A percentile compares a stretch with the other conserved stretches of the same genome.
Conservation (phyloP, 202 grass and related monocot species). For the Dendrocalamus latiflorus region DNA sequence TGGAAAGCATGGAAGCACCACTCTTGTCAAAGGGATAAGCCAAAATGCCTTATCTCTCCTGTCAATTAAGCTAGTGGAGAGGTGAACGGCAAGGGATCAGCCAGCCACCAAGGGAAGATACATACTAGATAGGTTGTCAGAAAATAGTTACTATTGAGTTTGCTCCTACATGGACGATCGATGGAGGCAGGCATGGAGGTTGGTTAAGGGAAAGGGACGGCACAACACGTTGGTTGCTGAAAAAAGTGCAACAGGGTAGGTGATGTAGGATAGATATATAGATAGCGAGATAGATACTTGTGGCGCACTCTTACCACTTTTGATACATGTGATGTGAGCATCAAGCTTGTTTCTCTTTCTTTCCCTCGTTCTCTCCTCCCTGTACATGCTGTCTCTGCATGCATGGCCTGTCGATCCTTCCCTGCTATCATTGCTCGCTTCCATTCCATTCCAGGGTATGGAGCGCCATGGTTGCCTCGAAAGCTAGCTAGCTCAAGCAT, state of each 20-base stretch:
- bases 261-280: constrained; percentile 20
- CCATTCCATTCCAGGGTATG: constrained; percentile 16
- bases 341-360: constrained; percentile 36
- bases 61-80: not conserved
- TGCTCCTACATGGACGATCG: no score
- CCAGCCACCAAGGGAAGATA: not conserved
- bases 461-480: constrained; percentile 13
- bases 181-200: constrained; percentile 13
- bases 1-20: no score
- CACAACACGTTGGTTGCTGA: constrained; percentile 15
- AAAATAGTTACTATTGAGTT: no score
- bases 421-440: constrained; percentile 17
- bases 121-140: not conserved
- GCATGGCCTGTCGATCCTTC: constrained; percentile 7
- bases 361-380: not conserved
- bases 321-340: constrained; percentile 49
- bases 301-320: constrained; percentile 51
- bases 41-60: not conserved
- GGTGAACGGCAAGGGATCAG: constrained; percentile 25
- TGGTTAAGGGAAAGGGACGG: constrained; percentile 34
- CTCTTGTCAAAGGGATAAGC: no score
- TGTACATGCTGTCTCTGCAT: not conserved
- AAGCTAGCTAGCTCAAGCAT: not conserved
- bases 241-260: not conserved
- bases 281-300: constrained; percentile 36